Base-by-base conservation (phyloP, 148 eudicot genomes). In the Nepenthes mirabilis region DNA sequence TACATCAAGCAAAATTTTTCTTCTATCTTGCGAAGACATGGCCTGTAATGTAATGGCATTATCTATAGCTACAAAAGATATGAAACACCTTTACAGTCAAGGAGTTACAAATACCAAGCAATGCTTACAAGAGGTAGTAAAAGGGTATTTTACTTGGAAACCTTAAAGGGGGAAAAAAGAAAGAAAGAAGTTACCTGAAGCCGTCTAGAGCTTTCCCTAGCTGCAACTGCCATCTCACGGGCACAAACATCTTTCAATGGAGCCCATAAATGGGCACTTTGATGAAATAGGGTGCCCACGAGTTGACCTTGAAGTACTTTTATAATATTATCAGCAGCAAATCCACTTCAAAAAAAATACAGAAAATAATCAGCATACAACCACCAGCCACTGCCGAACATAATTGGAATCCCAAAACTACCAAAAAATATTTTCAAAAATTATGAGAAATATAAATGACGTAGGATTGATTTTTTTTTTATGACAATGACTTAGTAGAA, bases 151-250 rank as follows among this genome's bases (percentile, higher is more conserved):
- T 23, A 23, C 23, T 23, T 0, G 23, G 23, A 47, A 33, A 66
- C 64, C 13, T 9, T n/a, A 11, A 14, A 12, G 6, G 23, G 35
- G 36, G 40, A 53, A 47, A 62, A 57, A 33, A 8, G 34, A 3
- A 5, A 52, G 5, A 60, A 54, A 33, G 57, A 62, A 43, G 36
- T 57, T 67, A 93, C 98, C 95, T 93, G 99, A 64, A 93, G 91
- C 64, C 76, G 70, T 61, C 96, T 77, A 34, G 96, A 93, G 77
- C 89, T 67, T 54, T 86, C 99, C 68, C 95, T 83, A 7, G 99
- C 96, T 3, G 96, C 82, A 65, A 86, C 87, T 50, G 99, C 99
- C 96, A 91, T 91, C 32, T 84, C 87, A 37, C 96, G 87, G 0
- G 79, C 79, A 71, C 80, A 72, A 57, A 67, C 63, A 49, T 88